Conservation (phyloP, 1,284 basidiomycete species). For the Hymenochaete sp. region DNA sequence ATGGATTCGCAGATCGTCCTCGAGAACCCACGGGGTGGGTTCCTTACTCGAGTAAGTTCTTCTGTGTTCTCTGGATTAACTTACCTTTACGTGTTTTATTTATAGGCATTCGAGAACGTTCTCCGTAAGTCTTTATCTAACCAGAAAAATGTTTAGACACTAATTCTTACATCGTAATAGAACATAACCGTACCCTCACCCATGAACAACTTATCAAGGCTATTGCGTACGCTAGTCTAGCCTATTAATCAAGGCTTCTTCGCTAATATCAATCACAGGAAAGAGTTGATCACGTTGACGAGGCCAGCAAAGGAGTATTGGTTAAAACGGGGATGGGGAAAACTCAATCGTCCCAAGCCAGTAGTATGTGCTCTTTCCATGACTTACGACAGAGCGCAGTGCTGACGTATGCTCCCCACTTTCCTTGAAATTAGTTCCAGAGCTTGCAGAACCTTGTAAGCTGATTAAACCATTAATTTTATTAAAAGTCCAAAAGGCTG, state of each 20-base stretch:
- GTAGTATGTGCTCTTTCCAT: slow-evolving; percentile 10
- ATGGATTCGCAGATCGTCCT: slow-evolving; percentile 7
- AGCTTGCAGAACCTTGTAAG: slow-evolving; percentile 13
- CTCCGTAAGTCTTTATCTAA: slow-evolving; percentile 3
- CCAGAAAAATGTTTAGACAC: not conserved
- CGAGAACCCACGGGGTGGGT: slow-evolving; percentile 7
- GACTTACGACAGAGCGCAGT: not conserved
- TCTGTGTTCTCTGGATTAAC: not conserved
- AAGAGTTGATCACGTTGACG: slow-evolving; percentile 4
- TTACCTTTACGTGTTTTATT: not conserved
- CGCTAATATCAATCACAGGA: not conserved
- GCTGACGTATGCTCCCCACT: not conserved
- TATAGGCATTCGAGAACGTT: slow-evolving; percentile 12
- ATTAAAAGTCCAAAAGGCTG: no score
- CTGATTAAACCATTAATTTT: no score
- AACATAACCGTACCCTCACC: slow-evolving; percentile 3
- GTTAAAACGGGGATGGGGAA: not conserved
- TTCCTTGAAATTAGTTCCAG: slow-evolving; percentile 2
- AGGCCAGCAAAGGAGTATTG: slow-evolving; percentile 7
- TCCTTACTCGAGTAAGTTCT: slow-evolving; percentile 13
- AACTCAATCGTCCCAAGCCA: slow-evolving; percentile 8
- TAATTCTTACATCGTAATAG: not conserved
- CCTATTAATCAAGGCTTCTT: not conserved
- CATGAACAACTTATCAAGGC: slow-evolving; percentile 9
- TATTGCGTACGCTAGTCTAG: slow-evolving; percentile 6